Evolutionary conservation across 306 rosid genomes (phyloP), one percentile per base, ranked within the genome.

Genomic region (Lablab purpureus): DNA sequence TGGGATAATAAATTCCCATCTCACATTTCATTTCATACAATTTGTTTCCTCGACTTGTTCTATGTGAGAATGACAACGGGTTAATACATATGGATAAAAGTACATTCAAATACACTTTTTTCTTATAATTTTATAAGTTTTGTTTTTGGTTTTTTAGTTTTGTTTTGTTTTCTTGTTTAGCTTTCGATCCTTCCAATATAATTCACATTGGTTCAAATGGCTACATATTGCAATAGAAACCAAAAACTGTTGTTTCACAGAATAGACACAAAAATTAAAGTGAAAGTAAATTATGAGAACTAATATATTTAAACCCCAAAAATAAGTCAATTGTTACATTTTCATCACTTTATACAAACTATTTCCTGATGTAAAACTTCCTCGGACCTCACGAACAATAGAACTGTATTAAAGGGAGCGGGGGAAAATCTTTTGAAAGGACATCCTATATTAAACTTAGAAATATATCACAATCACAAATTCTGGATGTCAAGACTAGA

Each of bases 401-500:
- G 6, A 70, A 49, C 55, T 47, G 15, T 4, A 9, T 22, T 22
- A 40, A 56, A 1, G 12, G 1, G 1, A 13, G 21, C 3, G 22
- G 8, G 8, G 9, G 67, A 12, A 3, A 56, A 21, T 73, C 15
- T 19, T 45, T 30, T 32, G 9, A 10, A 47, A 40, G 15, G 4
- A 15, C 37, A 17, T 74, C 36, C 3, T 32, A 49, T 25, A 5
- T 2, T 41, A 58, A 10, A 18, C 3, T 23, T 49, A 12, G 3
- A 30, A 62, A 62, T 7, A 75, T 36, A 49, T 65, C 27, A 5
- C 22, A 77, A 7, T 22, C 25, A 25, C 12, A 23, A 74, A 74
- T 66, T 30, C 54, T 14, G 80, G 52, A 73, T 73, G 71, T 43
- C 32, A 28, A 30, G 75, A 52, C 34, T 18, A 2, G 28, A 19